Percentiles rank a stretch among this genome's conserved stretches.
phyloP scores from a whole-genome alignment of 1,284 basidiomycete species.

The Ganoderma sinense region DNA sequence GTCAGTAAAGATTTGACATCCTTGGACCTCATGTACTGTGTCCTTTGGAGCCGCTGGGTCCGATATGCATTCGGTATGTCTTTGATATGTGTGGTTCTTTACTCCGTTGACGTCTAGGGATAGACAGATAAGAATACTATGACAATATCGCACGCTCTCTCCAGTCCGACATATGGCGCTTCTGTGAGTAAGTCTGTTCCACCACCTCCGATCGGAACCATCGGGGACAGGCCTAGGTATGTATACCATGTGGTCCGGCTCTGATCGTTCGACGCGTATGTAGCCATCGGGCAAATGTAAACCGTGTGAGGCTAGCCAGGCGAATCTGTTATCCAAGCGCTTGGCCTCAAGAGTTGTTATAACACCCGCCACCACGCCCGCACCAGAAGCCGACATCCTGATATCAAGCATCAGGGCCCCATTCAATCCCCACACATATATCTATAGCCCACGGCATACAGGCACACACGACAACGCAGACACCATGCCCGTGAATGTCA shows the following conservation, averaged over 20 bases:
- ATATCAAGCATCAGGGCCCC: not conserved
- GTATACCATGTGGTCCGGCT: not conserved
- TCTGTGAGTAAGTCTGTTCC: no score
- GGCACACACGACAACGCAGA: not conserved
- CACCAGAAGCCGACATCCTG: not conserved
- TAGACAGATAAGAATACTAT: not conserved
- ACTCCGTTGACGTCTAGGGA: not conserved
- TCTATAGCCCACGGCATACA: not conserved
- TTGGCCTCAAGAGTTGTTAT: not conserved
- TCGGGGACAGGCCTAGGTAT: not conserved
- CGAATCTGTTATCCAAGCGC: not conserved
- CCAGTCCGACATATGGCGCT: not conserved
- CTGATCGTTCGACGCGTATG: not conserved
- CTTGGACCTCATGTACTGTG: not conserved
- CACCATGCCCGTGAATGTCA: not conserved
- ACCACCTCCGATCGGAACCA: not conserved
- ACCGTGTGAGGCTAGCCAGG: not conserved
- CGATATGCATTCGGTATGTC: not conserved
- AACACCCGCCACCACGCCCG: not conserved
- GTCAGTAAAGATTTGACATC: not conserved
- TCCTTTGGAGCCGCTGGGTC: not conserved
- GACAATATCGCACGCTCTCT: not conserved
- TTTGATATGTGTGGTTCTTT: not conserved
- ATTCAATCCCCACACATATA: not conserved
- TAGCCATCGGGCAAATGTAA: no score